These are phyloP conservation scores for Aegilops sharonensis DNA, from an alignment of 176 grass and related monocot genomes.

Conservation along the genomic window DNA sequence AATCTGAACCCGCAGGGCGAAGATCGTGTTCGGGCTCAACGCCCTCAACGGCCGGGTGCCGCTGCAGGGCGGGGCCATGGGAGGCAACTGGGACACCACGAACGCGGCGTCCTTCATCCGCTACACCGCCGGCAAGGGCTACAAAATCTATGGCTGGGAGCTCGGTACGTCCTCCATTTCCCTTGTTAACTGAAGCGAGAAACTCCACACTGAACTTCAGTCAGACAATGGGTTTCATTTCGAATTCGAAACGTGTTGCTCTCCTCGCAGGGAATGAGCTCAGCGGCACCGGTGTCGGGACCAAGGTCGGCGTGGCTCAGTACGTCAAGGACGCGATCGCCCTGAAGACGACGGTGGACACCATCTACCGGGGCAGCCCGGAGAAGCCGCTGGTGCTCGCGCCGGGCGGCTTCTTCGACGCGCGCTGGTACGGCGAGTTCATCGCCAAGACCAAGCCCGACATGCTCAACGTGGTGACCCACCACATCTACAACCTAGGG, in stretches of 20 bases:
- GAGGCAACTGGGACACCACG: conserved; percentile 78
- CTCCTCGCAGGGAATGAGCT: conserved; percentile 81
- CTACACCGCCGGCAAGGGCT: conserved; percentile 64
- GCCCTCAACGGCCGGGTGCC: conserved; percentile 68
- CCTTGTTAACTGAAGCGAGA: background rate
- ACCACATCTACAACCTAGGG: conserved; percentile 92
- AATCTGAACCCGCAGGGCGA: conserved; percentile 36
- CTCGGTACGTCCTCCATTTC: conserved; percentile 51
- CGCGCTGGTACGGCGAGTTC: conserved; percentile 57
- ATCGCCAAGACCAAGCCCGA: conserved; percentile 65
- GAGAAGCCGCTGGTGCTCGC: conserved; percentile 74
- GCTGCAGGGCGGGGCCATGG: conserved; percentile 57
- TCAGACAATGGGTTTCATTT: background rate
- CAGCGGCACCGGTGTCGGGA: conserved; percentile 60
- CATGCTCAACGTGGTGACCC: conserved; percentile 67
- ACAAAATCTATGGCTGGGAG: conserved; percentile 86
- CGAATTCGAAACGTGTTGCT: background rate
- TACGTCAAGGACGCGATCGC: conserved; percentile 69
- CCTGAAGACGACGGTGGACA: conserved; percentile 52
- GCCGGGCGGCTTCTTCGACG: conserved; percentile 85
- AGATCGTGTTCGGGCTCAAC: conserved; percentile 76
- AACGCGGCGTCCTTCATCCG: conserved; percentile 78
- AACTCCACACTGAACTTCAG: background rate
- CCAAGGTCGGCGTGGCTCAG: conserved; percentile 48
- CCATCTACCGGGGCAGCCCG: conserved; percentile 36